Conservation (phyloP, 169 alveolate species). For the Cryptosporidium sp. region DNA sequence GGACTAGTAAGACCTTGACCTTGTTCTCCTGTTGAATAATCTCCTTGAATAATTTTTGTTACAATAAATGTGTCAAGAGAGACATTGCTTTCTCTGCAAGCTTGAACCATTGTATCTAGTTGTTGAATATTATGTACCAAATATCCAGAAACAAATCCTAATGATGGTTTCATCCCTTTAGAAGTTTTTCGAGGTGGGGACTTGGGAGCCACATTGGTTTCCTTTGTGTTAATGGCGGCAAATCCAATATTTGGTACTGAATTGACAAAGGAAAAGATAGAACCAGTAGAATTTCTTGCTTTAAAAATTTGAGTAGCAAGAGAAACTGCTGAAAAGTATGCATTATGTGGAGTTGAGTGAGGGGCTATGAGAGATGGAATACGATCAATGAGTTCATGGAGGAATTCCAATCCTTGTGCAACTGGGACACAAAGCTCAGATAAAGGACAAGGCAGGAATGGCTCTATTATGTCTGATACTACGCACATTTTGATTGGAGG, state of each 20-base stretch:
- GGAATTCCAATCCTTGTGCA: constrained; percentile 24
- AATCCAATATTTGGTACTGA: constrained; percentile 64
- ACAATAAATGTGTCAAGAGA: constrained; percentile 61
- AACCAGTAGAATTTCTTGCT: constrained; percentile 22
- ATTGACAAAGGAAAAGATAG: constrained; percentile 39
- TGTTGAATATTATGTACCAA: constrained; percentile 65
- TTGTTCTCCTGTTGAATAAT: neutral
- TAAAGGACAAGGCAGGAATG: constrained; percentile 63
- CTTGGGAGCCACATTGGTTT: constrained; percentile 49
- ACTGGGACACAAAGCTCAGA: constrained; percentile 62
- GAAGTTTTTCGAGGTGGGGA: constrained; percentile 73
- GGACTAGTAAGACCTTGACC: neutral
- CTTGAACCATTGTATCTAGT: constrained; percentile 32
- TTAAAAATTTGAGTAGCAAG: constrained; percentile 58
- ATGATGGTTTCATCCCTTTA: constrained; percentile 52
- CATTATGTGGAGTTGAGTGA: constrained; percentile 64
- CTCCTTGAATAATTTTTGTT: neutral
- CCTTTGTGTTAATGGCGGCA: constrained; percentile 64
- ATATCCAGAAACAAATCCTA: constrained; percentile 71
- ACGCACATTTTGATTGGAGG: constrained; percentile 51
- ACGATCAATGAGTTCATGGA: constrained; percentile 35
- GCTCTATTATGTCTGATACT: constrained; percentile 52
- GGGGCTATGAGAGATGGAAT: constrained; percentile 16
- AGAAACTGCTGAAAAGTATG: constrained; percentile 63
- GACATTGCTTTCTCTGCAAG: constrained; percentile 36